Percentiles rank a stretch among this genome's conserved stretches.
These are phyloP conservation scores for Oryza longistaminata DNA, from an alignment of 176 grass and related monocot species.

Conservation along the genomic window DNA sequence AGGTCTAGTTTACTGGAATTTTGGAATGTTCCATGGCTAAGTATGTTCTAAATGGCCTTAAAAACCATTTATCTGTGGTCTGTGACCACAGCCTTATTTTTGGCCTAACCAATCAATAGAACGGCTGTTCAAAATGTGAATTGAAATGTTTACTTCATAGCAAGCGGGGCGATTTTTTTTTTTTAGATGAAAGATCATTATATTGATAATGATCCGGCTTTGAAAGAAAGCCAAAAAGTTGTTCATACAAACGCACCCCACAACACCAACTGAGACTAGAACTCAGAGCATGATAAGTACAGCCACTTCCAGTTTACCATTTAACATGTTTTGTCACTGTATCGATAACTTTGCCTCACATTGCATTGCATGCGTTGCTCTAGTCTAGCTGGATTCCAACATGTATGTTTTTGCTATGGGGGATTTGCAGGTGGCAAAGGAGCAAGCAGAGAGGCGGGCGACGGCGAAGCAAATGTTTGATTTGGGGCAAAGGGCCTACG, in stretches of 20 bases:
- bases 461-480: slow-evolving; percentile 96
- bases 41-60: not conserved
- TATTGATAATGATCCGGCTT: too few relatives aligned
- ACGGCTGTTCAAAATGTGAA: not conserved
- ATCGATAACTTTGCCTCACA: not conserved
- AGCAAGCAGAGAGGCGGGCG: slow-evolving; percentile 80
- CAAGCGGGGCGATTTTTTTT: too few relatives aligned
- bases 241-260: too few relatives aligned
- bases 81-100: not conserved
- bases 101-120: not conserved
- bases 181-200: too few relatives aligned
- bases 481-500: slow-evolving; percentile 84
- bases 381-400: not conserved
- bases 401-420: not conserved
- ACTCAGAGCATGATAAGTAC: too few relatives aligned
- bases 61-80: not conserved
- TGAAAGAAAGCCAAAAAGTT: too few relatives aligned
- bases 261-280: too few relatives aligned
- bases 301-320: not conserved
- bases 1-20: not conserved
- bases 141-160: not conserved
- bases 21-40: not conserved
- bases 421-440: slow-evolving; percentile 68
- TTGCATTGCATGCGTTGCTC: not conserved
- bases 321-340: not conserved